Evolutionary conservation across 164 flowering plant genomes (phyloP).

Genomic region (Buxus sempervirens): DNA sequence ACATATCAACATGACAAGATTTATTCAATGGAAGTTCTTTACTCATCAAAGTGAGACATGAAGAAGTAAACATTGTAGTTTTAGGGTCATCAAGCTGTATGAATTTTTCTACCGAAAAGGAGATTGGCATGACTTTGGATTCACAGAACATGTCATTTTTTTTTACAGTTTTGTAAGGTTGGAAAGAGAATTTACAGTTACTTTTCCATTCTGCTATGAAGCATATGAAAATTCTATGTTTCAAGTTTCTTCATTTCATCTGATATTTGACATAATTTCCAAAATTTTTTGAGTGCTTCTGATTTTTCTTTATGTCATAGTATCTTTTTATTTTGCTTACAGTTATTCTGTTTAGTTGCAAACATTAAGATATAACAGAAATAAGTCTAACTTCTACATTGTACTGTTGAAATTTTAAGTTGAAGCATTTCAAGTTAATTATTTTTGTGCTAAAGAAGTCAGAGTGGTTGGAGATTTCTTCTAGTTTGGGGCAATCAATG

Average conservation of each 20-base stretch:
- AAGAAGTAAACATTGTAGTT: background rate
- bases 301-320: background rate
- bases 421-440: background rate
- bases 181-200: background rate
- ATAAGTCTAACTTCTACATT: background rate
- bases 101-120: too few species aligned
- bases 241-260: background rate
- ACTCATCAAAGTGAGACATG: background rate
- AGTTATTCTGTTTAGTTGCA: background rate
- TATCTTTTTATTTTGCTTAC: background rate
- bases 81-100: background rate
- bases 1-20: background rate
- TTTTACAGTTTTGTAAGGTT: too few species aligned
- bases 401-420: background rate
- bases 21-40: background rate
- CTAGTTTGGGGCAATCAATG: background rate
- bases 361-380: background rate
- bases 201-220: background rate
- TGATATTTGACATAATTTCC: background rate
- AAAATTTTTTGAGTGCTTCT: background rate
- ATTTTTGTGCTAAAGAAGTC: background rate
- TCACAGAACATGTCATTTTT: background rate
- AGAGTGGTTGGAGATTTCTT: background rate
- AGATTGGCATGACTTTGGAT: background rate
- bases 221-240: background rate